These are phyloP conservation scores for Penicillium italicum DNA, from an alignment of 2,329 filamentous ascomycete species.

Conservation along the genomic window DNA sequence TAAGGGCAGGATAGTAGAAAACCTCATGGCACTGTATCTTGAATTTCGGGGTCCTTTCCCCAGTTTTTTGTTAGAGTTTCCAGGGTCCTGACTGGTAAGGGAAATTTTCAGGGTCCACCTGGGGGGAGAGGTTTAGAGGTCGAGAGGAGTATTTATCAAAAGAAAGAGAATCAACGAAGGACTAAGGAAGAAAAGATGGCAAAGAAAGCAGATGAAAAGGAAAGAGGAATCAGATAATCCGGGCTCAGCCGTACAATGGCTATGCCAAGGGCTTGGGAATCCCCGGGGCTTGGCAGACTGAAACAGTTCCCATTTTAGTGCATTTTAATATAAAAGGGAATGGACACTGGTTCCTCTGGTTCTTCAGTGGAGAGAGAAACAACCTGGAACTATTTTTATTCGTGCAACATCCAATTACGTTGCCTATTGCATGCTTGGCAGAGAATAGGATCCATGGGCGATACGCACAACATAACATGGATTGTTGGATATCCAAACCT, in stretches of 20 bases:
- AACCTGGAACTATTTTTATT: neutral
- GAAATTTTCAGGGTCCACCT: slow-evolving; percentile 1
- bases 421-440: neutral
- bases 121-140: neutral
- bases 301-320: neutral
- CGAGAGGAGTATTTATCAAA: neutral
- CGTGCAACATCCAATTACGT: neutral
- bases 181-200: neutral
- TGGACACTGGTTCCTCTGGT: neutral
- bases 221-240: slow-evolving; percentile 2
- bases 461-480: too few species aligned
- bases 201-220: neutral
- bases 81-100: slow-evolving; percentile 12
- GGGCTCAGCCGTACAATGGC: neutral
- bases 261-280: slow-evolving; percentile 16
- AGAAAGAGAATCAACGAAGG: neutral
- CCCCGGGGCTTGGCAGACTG: slow-evolving; percentile 4
- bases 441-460: neutral
- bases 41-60: neutral
- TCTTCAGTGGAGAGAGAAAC: neutral
- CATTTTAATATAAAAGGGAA: neutral
- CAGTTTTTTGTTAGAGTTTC: slow-evolving; percentile 15
- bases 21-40: slow-evolving; percentile 19
- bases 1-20: slow-evolving; percentile 16
- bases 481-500: too few species aligned